Percentiles rank a stretch among this genome's conserved stretches.
Conservation (phyloP, 2,329 filamentous ascomycete species). For the Colletotrichum truncatum region DNA sequence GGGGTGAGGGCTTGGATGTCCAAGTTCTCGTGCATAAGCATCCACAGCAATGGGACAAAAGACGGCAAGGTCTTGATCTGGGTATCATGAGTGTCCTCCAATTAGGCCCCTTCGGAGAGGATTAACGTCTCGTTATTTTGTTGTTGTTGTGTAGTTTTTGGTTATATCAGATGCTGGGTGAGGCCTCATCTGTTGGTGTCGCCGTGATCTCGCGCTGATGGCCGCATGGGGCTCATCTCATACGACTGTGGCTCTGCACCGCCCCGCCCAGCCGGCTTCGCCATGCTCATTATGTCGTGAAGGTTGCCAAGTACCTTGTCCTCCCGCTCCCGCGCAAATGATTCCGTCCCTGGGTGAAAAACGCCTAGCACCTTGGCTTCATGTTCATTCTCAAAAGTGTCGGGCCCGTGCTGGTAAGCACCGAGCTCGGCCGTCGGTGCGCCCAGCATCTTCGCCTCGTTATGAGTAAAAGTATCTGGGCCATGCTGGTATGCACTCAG, state of each 20-base stretch:
- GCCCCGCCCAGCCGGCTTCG: neutral
- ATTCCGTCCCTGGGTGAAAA: conserved; percentile 10
- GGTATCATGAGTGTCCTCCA: conserved; percentile 16
- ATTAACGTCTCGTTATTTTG: neutral
- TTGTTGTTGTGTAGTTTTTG: neutral
- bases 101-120: conserved; percentile 2
- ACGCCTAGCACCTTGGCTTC: conserved; percentile 25
- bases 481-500: conserved; percentile 25
- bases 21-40: too few relatives aligned
- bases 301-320: conserved; percentile 25
- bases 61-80: conserved; percentile 11
- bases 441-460: conserved; percentile 24
- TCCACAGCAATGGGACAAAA: neutral
- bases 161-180: neutral
- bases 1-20: too few relatives aligned
- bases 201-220: neutral
- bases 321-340: conserved; percentile 17
- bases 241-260: conserved; percentile 7
- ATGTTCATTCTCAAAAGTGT: conserved; percentile 22
- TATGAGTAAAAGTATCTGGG: conserved; percentile 14
- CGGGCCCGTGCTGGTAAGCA: conserved; percentile 23
- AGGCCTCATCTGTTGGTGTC: neutral
- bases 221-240: conserved; percentile 17
- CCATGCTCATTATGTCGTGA: conserved; percentile 14
- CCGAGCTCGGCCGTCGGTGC: conserved; percentile 22